Base-by-base conservation (phyloP, 352 stramenopile genomes). In the Phytopythium kandeliae region DNA sequence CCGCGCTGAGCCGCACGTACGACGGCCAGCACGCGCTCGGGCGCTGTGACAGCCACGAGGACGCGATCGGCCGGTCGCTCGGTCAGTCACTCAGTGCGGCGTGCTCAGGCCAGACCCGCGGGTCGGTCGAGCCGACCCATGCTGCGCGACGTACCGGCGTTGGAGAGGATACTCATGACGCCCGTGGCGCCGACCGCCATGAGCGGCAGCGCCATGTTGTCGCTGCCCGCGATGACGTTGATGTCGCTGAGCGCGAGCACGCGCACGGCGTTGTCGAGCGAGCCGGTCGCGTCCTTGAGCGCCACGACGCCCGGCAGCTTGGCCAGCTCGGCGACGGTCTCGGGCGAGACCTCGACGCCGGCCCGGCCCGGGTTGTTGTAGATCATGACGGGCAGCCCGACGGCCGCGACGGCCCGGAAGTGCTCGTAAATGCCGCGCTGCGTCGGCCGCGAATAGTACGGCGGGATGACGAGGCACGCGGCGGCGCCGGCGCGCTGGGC, bases 351-450 rank as follows among this genome's bases (percentile, higher is more conserved):
- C 58, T 96, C 88, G 35, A 98, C 89, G 33, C 84, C 92, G n/a
- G 95, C 97, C 36, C 96, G 77, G 21, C 90, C 85, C n/a, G 96
- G 96, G 51, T 98, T 96, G 75, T 99, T 98, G 82, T 98, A 98
- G 33, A 98, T 69, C 56, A 98, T 81, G 30, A 98, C 75, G 22
- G 95, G 96, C 47, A 98, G 58, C 2, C 88, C 90, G 16, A 90
- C 67, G 9, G 59, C 65, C 5, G 78, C 76, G 21, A 92, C 75
- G 3, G 64, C 71, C 63, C 89, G 86, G 65, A 97, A 98, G 67
- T 98, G 95, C 43, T 94, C 74, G 46, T 97, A 91, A 22, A 98
- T 64, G 22, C 86, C 90, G 56, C 86, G 80, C 66, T 98, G 96
- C 7, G 93, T 96, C 25, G 96, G 92, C 71, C 98, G 98, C 56